These are phyloP conservation scores for Psilocybe cubensis DNA, from an alignment of 768 basidiomycete genomes.

Conservation along the genomic window DNA sequence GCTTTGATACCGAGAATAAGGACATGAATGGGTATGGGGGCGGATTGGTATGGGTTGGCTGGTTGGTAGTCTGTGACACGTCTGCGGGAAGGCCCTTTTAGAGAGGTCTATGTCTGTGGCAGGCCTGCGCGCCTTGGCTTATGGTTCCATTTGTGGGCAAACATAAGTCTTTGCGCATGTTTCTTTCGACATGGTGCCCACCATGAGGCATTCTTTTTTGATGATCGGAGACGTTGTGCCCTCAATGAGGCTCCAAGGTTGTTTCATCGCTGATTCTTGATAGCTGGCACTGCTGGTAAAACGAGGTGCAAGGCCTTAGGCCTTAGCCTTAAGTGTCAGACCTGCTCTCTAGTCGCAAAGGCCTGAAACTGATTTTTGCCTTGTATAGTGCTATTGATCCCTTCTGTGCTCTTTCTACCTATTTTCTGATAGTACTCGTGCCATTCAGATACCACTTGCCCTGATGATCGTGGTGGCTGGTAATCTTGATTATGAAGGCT, in stretches of 20 bases:
- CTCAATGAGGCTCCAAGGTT: conserved; percentile 8
- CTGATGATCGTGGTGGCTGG: no score
- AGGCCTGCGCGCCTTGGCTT: not conserved
- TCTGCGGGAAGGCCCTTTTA: not conserved
- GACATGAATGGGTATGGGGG: conserved; percentile 11
- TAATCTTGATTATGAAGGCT: no score
- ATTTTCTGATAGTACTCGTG: no score
- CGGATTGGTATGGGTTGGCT: not conserved
- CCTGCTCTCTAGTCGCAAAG: no score
- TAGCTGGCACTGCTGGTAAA: not conserved
- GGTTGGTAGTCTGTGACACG: not conserved
- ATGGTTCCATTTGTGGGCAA: not conserved
- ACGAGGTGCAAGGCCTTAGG: not conserved
- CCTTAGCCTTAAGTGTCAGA: not conserved
- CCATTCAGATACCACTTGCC: no score
- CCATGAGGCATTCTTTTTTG: conserved; percentile 4
- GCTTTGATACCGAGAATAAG: conserved; percentile 19
- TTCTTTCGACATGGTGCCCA: conserved; percentile 9
- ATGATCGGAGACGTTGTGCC: not conserved
- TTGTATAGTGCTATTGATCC: no score
- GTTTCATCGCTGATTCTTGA: not conserved
- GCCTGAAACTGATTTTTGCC: no score
- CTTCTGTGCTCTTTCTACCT: no score
- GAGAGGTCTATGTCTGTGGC: not conserved
- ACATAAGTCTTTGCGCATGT: not conserved